Conservation (phyloP, 1,139 yeast genomes). For the Candida frijolesensis region DNA sequence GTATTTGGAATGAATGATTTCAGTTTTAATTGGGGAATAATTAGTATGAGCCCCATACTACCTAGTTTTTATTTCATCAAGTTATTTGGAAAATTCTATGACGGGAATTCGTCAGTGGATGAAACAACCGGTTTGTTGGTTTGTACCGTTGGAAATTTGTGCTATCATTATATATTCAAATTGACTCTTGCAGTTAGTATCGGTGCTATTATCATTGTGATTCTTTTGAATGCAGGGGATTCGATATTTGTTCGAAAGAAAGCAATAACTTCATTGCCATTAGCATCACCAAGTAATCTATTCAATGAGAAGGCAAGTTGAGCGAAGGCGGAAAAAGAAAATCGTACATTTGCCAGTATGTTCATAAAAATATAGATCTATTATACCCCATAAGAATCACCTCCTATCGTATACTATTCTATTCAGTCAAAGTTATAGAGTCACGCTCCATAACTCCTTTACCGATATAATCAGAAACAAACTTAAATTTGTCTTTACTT, state of each 20-base stretch:
- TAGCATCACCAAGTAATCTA: conserved; percentile 7
- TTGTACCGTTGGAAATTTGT: conserved; percentile 43
- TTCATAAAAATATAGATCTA: not conserved
- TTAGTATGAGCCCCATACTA: conserved; percentile 54
- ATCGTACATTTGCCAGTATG: not conserved
- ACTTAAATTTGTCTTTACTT: conserved; percentile 68
- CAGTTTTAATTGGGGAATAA: conserved; percentile 61
- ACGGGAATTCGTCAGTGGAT: conserved; percentile 33
- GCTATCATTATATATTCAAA: conserved; percentile 46
- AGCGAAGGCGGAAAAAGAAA: not conserved
- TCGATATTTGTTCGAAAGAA: conserved; percentile 3
- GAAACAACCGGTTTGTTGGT: conserved; percentile 15
- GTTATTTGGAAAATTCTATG: conserved; percentile 55
- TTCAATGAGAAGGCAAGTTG: conserved; percentile 9
- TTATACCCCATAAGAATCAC: not conserved
- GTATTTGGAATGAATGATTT: conserved; percentile 56
- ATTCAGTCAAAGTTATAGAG: conserved; percentile 12
- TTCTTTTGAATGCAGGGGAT: conserved; percentile 28
- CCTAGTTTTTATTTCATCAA: conserved; percentile 54
- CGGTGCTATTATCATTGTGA: conserved; percentile 24
- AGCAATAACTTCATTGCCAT: conserved; percentile 10
- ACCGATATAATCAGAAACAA: conserved; percentile 79
- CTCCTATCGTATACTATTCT: not conserved
- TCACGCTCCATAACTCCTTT: conserved; percentile 77
- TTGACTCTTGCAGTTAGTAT: conserved; percentile 35